Percentiles rank a stretch among this genome's conserved stretches.
These are phyloP conservation scores for Aegilops speltoides DNA, from an alignment of 176 grass and related monocot genomes.

Conservation along the genomic window DNA sequence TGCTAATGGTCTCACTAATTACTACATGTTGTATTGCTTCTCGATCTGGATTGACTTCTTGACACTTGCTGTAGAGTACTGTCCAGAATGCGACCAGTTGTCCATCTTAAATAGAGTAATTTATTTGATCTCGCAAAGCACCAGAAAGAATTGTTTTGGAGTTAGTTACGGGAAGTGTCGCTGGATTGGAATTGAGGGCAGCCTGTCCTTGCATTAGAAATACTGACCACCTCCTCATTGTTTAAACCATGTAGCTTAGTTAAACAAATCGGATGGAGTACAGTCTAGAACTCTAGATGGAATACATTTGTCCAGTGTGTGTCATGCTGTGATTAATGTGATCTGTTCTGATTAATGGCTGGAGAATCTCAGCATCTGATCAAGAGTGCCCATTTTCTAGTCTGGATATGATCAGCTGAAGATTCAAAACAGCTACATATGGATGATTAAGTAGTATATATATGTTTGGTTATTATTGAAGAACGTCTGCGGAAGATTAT, in stretches of 20 bases:
- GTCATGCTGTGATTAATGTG: conserved; percentile 39
- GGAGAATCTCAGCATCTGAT: conserved; percentile 44
- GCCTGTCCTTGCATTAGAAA: conserved; percentile 44
- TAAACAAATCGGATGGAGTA: conserved; percentile 39
- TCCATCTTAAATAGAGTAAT: not conserved
- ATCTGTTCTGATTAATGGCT: conserved; percentile 30
- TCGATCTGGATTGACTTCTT: conserved; percentile 46
- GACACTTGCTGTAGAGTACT: conserved; percentile 35
- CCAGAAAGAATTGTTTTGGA: conserved; percentile 43
- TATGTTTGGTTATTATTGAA: not conserved
- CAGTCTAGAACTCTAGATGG: conserved; percentile 35
- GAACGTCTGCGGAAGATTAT: conserved; percentile 13
- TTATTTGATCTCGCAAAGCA: conserved; percentile 28
- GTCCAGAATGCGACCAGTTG: conserved; percentile 28
- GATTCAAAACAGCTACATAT: conserved; percentile 22
- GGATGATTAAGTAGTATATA: not conserved
- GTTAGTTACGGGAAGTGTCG: conserved; percentile 39
- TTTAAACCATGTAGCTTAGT: conserved; percentile 1
- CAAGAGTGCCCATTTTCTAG: conserved; percentile 24
- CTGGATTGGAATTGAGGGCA: conserved; percentile 46
- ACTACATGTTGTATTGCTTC: conserved; percentile 21
- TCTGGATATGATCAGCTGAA: conserved; percentile 29
- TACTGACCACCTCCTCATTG: conserved; percentile 2
- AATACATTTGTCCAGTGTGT: conserved; percentile 36
- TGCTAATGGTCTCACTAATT: conserved; percentile 32